Percentiles rank a stretch among this genome's conserved stretches.
These are phyloP conservation scores for Puccinellia tenuiflora DNA, from an alignment of 176 grass and related monocot genomes.

Conservation along the genomic window DNA sequence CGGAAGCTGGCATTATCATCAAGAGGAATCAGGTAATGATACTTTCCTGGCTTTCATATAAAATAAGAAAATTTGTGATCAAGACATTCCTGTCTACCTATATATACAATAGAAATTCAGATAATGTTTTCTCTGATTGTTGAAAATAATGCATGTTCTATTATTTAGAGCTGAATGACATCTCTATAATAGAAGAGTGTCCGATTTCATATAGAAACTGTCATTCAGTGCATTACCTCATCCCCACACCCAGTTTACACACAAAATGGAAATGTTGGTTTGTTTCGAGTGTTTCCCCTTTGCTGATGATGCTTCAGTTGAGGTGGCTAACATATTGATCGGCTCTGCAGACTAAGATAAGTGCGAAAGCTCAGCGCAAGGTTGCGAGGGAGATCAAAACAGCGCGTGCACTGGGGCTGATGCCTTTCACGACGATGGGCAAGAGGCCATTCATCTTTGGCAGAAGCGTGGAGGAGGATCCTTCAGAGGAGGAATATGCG, in stretches of 20 bases:
- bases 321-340: background rate
- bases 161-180: background rate
- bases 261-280: background rate
- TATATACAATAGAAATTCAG: background rate
- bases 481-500: slow-evolving; percentile 35
- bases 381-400: slow-evolving; percentile 94
- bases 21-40: slow-evolving; percentile 81
- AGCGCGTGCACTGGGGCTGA: slow-evolving; percentile 65
- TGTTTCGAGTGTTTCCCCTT: background rate
- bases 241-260: too few species aligned
- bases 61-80: background rate
- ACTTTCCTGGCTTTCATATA: background rate
- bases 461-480: slow-evolving; percentile 57
- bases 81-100: background rate
- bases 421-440: slow-evolving; percentile 97
- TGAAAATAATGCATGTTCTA: background rate
- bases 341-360: slow-evolving; percentile 67
- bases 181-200: background rate
- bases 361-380: slow-evolving; percentile 93
- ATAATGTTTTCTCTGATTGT: background rate
- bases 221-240: background rate
- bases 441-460: slow-evolving; percentile 69
- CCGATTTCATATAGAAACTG: background rate
- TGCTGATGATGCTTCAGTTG: background rate
- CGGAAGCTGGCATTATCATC: slow-evolving; percentile 93